Conservation (phyloP, 306 rosid genomes). For the Cucurbita moschata region DNA sequence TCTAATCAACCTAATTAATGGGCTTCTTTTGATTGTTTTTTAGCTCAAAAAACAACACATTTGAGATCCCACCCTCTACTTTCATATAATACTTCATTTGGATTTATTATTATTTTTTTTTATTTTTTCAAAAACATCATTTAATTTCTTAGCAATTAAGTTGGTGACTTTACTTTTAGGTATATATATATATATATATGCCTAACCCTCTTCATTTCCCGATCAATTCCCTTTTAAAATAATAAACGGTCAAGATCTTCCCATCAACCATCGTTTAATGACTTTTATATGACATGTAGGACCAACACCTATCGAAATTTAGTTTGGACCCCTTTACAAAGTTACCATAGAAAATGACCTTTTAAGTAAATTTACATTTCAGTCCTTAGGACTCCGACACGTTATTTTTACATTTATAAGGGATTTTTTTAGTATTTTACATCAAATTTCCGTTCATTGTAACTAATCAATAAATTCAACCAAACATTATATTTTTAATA, state of each 20-base stretch:
- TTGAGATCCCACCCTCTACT: slow-evolving; percentile 25
- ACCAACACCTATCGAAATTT: neutral
- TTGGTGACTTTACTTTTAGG: neutral
- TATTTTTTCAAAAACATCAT: neutral
- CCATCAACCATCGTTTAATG: neutral
- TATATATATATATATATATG: neutral
- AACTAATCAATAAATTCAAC: neutral
- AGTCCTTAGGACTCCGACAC: neutral
- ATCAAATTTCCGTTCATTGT: neutral
- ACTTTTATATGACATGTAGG: neutral
- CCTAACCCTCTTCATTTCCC: neutral
- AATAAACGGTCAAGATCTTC: neutral
- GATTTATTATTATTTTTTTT: neutral
- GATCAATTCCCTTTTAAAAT: neutral
- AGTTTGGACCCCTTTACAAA: neutral
- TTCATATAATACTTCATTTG: neutral
- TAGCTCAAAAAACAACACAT: slow-evolving; percentile 14
- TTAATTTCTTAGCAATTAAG: slow-evolving; percentile 3
- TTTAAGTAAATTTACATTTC: neutral
- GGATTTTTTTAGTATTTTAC: neutral
- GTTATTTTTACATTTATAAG: neutral
- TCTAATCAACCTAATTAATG: slow-evolving; percentile 14
- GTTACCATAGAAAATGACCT: neutral
- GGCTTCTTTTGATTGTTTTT: neutral
- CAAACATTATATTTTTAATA: neutral